phyloP scores from a whole-genome alignment of 2,329 filamentous ascomycete genomes.

The Diaporthe ilicicola region DNA sequence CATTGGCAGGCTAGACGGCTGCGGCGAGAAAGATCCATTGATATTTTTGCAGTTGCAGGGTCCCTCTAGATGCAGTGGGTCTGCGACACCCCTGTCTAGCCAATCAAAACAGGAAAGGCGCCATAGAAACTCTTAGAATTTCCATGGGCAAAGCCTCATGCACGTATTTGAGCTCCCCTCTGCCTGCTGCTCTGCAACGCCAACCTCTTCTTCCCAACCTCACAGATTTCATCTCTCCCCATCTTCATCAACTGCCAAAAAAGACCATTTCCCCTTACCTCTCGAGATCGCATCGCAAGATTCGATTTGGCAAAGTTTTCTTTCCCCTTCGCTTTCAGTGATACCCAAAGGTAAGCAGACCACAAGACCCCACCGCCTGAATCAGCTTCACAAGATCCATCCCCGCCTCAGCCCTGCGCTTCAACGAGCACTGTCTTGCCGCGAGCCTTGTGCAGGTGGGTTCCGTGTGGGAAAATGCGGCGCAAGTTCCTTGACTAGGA shows the following conservation, averaged over 20 bases:
- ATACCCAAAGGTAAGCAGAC: conserved; percentile 34
- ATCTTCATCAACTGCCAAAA: conserved; percentile 13
- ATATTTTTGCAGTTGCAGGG: conserved; percentile 25
- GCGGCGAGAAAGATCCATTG: conserved; percentile 14
- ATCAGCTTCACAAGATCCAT: conserved; percentile 9
- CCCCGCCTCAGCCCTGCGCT: conserved; percentile 13
- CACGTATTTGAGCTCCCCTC: conserved; percentile 33
- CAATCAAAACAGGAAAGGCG: conserved; percentile 31
- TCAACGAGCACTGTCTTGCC: neutral
- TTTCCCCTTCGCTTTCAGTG: conserved; percentile 33
- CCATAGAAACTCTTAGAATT: conserved; percentile 34
- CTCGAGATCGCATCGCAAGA: conserved; percentile 27
- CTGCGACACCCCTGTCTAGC: conserved; percentile 16
- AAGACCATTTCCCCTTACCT: conserved; percentile 11
- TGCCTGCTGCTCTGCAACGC: conserved; percentile 23
- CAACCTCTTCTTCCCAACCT: conserved; percentile 14
- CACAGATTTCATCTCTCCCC: conserved; percentile 17
- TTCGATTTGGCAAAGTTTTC: conserved; percentile 25
- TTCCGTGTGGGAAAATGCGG: neutral
- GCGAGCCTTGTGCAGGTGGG: neutral
- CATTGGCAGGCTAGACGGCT: conserved; percentile 8
- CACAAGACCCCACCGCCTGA: neutral
- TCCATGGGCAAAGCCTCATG: conserved; percentile 29
- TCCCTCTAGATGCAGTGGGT: conserved; percentile 18
- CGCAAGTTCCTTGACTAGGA: neutral